Evolutionary conservation across 78 protist species (phyloP), one percentile per base, ranked within the genome.

Genomic region (Dictyostelium capitatum): DNA sequence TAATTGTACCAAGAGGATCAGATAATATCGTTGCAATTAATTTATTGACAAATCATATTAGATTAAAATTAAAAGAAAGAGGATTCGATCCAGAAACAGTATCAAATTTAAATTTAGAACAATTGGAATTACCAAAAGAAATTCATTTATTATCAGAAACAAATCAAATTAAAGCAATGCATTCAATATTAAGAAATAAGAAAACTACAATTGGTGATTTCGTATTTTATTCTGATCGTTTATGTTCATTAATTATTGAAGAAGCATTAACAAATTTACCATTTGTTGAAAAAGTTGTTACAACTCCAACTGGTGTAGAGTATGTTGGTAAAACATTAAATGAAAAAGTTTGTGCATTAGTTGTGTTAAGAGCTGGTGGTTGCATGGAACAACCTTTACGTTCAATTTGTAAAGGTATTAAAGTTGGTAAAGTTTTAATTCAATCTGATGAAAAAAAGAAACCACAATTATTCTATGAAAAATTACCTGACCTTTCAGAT

Each of bases 391-490:
- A 43, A n/a, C 97, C 97, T 32, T 70, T 97, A 12, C 75, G 97
- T 25, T 65, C 79, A 10, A 75, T 92, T 37, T 95, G 97, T 83
- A 80, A 95, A 43, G 96, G 84, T 78, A 95, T 97, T 50, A 89
- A 95, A 50, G 90, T 89, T 64, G 98, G 98, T 19, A 97, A 97
- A 59, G 87, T 97, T 74, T 92, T 97, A 65, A 97, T 97, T 80
- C 97, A 95, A 72, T 73, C 97, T 14, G 95, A 97, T 59, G 97
- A 92, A 37, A 93, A 67, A 15, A 97, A 75, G 32, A 77, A 89
- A 69, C 92, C 92, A 30, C 8, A 87, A 89, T 80, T 89, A 32
- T 81, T 81, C 82, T 95, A 95, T 82, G 95, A 73, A 78, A 82
- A 82, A 47, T 82, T 95, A 37, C 95, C 97, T 32, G 75, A 69